These are phyloP conservation scores for Telfairia occidentalis DNA, from an alignment of 331 rosid species.

Conservation along the genomic window DNA sequence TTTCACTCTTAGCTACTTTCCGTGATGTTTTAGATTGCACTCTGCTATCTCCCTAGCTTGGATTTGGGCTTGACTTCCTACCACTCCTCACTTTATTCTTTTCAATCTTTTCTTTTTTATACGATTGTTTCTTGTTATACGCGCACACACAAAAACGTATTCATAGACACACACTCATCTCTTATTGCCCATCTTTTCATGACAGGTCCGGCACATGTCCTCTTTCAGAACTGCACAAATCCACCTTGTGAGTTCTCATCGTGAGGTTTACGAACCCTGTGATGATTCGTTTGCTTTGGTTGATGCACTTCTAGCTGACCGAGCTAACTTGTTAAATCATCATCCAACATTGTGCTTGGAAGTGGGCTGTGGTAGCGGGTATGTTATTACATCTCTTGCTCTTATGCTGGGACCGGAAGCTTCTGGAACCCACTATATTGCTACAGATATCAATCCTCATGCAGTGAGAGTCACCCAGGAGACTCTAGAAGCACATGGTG, in stretches of 20 bases:
- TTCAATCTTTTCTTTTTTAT: not conserved
- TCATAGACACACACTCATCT: not conserved
- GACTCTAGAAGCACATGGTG: conserved; percentile 82
- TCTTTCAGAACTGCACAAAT: conserved; percentile 66
- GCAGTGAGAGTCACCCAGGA: conserved; percentile 59
- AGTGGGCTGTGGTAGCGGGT: conserved; percentile 95
- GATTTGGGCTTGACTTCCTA: not conserved
- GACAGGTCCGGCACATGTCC: conserved; percentile 32
- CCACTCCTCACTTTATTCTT: not conserved
- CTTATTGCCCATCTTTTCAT: conserved; percentile 1
- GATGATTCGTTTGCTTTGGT: conserved; percentile 95
- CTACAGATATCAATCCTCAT: conserved; percentile 76
- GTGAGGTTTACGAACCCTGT: conserved; percentile 91
- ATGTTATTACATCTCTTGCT: conserved; percentile 85
- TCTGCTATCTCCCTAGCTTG: not conserved
- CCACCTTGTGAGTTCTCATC: conserved; percentile 68
- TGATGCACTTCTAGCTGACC: conserved; percentile 88
- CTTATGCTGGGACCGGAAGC: conserved; percentile 62
- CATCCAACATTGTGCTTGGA: conserved; percentile 71
- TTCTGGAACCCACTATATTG: conserved; percentile 43
- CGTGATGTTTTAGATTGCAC: not conserved
- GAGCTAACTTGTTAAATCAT: conserved; percentile 45
- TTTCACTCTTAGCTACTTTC: not conserved
- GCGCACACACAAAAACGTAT: not conserved
- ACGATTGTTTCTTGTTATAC: not conserved